Evolutionary conservation across 345 rosid genomes (phyloP), one percentile per base, ranked within the genome.

Genomic region (Salix brachista): DNA sequence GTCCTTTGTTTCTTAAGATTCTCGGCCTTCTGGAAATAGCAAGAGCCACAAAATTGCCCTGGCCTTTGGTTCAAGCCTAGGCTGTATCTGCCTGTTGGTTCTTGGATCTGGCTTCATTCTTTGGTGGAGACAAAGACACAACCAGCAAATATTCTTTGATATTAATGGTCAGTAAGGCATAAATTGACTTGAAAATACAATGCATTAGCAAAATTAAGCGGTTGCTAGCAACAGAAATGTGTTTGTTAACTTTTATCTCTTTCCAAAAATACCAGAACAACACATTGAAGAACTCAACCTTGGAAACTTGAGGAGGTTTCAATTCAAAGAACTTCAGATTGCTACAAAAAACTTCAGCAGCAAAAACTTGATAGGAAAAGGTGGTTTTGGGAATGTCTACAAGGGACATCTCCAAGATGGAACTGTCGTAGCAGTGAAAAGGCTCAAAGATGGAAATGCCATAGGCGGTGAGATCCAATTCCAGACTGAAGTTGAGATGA

Each of bases 341-440:
- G 99, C 97, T 8, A 96, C 98, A 6, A 77, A 88, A 88, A 92
- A 93, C 82, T 96, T 93, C 90, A 91, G 95, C 86, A 83, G 89
- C 88, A 92, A 91, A 89, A 93, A 91, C 83, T 78, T 96, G 54
- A 83, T 96, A 2, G 98, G 97, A 62, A 90, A 92, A 77, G 97
- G 99, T 67, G 98, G 99, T 48, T 96, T 91, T 67, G 99, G 99
- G 34, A 90, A 93, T 70, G 99, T 93, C 3, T 96, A 93, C 79
- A 96, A 89, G 85, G 97, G 99, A 46, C 75, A 80, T 84, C 97
- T 93, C 73, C 88, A 84, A 32, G 97, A 96, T 82, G 92, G 92
- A 65, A 88, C 91, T 1, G 73, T 88, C 9, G 90, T 96, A 19
- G 98, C 98, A 0, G 93, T 96, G 19, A 96, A 96, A 79, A 88